Percentiles rank a stretch among this genome's conserved stretches.
Evolutionary conservation across 345 rosid species (phyloP).

Genomic region (Aegle marmelos): DNA sequence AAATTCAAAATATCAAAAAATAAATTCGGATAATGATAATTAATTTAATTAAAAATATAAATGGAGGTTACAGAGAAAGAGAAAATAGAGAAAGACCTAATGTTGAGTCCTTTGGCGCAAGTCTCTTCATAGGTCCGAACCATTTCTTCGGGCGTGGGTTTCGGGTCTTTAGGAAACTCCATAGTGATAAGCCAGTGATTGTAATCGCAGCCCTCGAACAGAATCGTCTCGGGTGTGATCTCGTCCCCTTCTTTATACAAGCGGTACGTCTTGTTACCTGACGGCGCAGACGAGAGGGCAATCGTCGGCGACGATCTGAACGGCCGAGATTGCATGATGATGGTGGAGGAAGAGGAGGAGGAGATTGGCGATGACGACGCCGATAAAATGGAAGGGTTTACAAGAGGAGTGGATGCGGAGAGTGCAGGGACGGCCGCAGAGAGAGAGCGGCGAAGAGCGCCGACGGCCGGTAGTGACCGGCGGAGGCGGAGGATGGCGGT

Average conservation of each 20-base stretch:
- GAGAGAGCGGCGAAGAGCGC: conserved; percentile 29
- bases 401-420: neutral
- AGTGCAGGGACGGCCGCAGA: conserved; percentile 3
- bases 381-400: neutral
- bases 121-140: conserved; percentile 69
- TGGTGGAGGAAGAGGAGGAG: conserved; percentile 11
- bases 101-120: conserved; percentile 77
- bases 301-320: conserved; percentile 30
- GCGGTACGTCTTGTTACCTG: conserved; percentile 19
- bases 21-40: no score
- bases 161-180: conserved; percentile 62
- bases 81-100: conserved; percentile 42
- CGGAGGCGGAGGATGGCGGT: conserved; percentile 44
- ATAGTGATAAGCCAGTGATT: conserved; percentile 94
- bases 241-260: conserved; percentile 67
- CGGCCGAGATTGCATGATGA: conserved; percentile 22
- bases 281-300: conserved; percentile 29
- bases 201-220: conserved; percentile 85
- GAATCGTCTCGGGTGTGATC: conserved; percentile 62
- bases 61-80: no score
- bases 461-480: conserved; percentile 39
- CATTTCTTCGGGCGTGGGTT: conserved; percentile 68
- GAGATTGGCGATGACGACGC: conserved; percentile 6
- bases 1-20: neutral
- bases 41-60: neutral